Base-by-base conservation (phyloP, 2,329 filamentous ascomycete genomes). In the Pseudogymnoascus sp. region DNA sequence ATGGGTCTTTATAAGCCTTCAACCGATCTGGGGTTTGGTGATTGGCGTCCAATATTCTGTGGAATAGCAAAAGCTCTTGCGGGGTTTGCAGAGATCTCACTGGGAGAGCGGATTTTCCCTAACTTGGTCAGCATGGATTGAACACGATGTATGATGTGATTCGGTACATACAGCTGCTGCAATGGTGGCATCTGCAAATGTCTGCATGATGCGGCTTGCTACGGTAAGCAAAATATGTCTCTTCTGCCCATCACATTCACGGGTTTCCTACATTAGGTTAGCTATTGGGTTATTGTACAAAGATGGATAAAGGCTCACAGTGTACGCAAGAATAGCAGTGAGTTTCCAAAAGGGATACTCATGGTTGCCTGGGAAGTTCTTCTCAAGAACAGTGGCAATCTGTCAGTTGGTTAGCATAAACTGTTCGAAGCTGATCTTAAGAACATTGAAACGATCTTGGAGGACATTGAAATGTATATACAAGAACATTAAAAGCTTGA, bases 331-430 rank as follows among this genome's bases (percentile, higher is more conserved):
- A 62, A 70, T 68, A 5, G 68, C 66, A 12, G 71, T 66, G 16
- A 74, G 69, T 26, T 70, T 72, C 72, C 72, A 74, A 59, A 73
- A 73, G 37, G 70, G 62, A 60, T 73, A 74, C 38, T 65, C 59
- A 63, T 69, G 72, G 35, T 69, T 73, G 16, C 63, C 64, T 2
- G 70, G 67, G 31, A 72, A 73, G 16, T 62, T 69, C 49, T 72
- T 74, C 59, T 74, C 71, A 4, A 73, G 66, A 61, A 68, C 71
- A 49, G 69, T 73, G 6, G 69, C 68, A 63, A 74, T 73, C 61
- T 63, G 38, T 12, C 8, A 21, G 29, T 55, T 16, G 29, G 49
- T 55, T 55, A 55, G 49, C 29, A 60, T 60, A 26, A 39, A 38
- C 11, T 31, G 41, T 21, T 29, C 23, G 23, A 10, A 33, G 35